phyloP scores from a whole-genome alignment of 257 asterid species.

The Catharanthus roseus region DNA sequence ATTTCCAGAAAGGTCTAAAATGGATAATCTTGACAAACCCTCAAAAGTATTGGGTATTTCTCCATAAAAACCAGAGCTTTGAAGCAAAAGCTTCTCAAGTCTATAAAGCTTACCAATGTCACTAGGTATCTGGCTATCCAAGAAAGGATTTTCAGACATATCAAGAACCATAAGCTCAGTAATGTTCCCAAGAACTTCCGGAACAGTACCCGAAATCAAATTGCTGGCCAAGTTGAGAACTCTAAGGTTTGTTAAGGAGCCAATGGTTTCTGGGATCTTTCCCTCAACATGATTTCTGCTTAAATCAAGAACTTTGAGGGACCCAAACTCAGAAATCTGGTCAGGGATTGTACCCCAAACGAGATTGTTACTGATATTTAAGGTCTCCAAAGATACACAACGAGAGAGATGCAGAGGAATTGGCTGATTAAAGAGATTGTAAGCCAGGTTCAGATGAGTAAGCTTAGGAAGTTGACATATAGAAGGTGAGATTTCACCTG shows the following conservation, averaged over 20 bases:
- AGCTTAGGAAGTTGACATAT: constrained; percentile 49
- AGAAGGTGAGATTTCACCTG: constrained; percentile 75
- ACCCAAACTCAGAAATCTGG: constrained; percentile 54
- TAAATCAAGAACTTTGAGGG: constrained; percentile 51
- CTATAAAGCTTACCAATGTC: constrained; percentile 43
- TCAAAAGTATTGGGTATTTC: constrained; percentile 48
- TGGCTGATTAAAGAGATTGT: constrained; percentile 63
- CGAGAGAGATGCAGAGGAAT: constrained; percentile 72
- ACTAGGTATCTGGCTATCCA: constrained; percentile 62
- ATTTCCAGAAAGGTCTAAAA: constrained; percentile 64
- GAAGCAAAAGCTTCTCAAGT: constrained; percentile 57
- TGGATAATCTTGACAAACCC: constrained; percentile 45
- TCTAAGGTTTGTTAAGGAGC: constrained; percentile 43
- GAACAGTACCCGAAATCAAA: constrained; percentile 66
- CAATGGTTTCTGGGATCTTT: constrained; percentile 63
- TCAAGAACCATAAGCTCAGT: constrained; percentile 66
- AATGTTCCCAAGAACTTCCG: constrained; percentile 51
- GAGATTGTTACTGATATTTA: constrained; percentile 69
- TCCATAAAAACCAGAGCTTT: constrained; percentile 68
- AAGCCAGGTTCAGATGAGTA: constrained; percentile 60
- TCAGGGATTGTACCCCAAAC: constrained; percentile 86
- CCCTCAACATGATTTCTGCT: constrained; percentile 76
- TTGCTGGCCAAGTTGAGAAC: constrained; percentile 65
- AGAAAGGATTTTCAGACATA: constrained; percentile 66
- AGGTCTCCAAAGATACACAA: constrained; percentile 46